These are phyloP conservation scores for Pezicula radicicola DNA, from an alignment of 2,329 filamentous ascomycete genomes.

Conservation along the genomic window DNA sequence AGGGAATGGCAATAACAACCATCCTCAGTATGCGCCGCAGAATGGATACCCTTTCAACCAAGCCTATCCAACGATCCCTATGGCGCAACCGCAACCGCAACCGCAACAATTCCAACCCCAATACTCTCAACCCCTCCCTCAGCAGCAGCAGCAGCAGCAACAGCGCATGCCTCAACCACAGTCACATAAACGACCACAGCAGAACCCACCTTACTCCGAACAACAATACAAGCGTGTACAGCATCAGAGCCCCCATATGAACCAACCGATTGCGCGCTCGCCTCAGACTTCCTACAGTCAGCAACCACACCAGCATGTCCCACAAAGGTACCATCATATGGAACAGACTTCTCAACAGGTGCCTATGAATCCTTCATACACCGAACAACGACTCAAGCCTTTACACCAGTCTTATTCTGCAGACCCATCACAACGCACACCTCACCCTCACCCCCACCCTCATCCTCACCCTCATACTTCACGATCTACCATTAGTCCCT, in stretches of 20 bases:
- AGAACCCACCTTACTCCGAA: background rate
- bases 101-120: constrained; percentile 7
- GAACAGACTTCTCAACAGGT: too few relatives aligned
- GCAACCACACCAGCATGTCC: background rate
- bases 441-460: too few relatives aligned
- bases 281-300: background rate
- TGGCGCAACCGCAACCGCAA: constrained; percentile 8
- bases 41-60: background rate
- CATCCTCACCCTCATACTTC: too few relatives aligned
- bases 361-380: background rate
- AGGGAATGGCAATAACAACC: background rate
- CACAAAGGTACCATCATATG: too few relatives aligned
- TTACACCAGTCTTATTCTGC: too few relatives aligned
- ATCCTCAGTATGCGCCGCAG: constrained; percentile 3
- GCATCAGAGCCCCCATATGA: background rate
- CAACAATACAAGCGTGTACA: background rate
- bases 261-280: background rate
- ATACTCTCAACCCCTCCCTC: background rate
- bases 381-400: background rate
- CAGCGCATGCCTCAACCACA: background rate
- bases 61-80: constrained; percentile 5
- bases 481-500: background rate
- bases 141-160: background rate
- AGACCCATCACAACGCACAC: too few relatives aligned
- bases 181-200: background rate